Percentiles rank a stretch among this genome's conserved stretches.
These are phyloP conservation scores for Hsuehochloa calcarea DNA, from an alignment of 176 grass and related monocot species.

Conservation along the genomic window DNA sequence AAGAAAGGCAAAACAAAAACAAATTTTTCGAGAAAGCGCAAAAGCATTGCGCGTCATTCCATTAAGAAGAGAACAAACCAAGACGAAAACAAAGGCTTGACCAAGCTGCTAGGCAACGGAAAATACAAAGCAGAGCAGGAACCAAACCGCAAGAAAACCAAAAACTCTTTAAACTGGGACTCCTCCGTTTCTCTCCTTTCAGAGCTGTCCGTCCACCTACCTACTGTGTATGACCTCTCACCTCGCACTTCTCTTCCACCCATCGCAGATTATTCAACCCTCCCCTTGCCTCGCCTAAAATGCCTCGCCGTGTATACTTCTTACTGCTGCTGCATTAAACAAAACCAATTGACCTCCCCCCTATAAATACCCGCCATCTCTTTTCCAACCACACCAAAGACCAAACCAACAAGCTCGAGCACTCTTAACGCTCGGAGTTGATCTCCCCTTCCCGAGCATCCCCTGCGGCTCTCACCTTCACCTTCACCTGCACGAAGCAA, in stretches of 20 bases:
- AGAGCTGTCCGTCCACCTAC: conserved; percentile 2
- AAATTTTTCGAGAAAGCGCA: too few relatives aligned
- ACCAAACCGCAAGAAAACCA: too few relatives aligned
- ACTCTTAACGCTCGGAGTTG: conserved; percentile 23
- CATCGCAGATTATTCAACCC: conserved; percentile 45
- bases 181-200: background rate
- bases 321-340: conserved; percentile 55
- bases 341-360: conserved; percentile 68
- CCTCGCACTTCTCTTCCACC: conserved; percentile 65
- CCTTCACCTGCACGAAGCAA: background rate
- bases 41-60: too few relatives aligned
- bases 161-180: background rate
- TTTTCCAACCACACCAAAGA: conserved; percentile 26
- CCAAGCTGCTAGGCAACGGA: too few relatives aligned
- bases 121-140: too few relatives aligned
- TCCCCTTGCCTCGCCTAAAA: conserved; percentile 46
- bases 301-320: background rate
- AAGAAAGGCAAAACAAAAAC: background rate
- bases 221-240: conserved; percentile 28
- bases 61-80: too few relatives aligned
- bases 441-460: conserved; percentile 4
- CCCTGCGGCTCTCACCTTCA: conserved; percentile 16
- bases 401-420: conserved; percentile 29
- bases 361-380: conserved; percentile 57
- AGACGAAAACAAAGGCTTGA: too few relatives aligned